Conservation (phyloP, 768 basidiomycete species). For the Amanita phalloides region DNA sequence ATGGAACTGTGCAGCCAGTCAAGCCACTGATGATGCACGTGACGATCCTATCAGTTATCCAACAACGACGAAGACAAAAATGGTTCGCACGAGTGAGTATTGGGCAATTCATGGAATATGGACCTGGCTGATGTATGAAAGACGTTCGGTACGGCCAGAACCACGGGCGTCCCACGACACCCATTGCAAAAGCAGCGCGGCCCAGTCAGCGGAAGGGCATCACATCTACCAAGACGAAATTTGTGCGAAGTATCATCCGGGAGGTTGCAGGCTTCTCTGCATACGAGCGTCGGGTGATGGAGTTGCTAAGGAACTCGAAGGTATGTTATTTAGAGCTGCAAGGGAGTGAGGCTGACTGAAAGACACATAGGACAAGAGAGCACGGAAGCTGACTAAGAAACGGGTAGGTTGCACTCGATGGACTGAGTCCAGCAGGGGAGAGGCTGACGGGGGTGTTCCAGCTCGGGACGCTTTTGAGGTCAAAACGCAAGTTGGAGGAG, state of each 20-base stretch:
- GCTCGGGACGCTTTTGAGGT: constrained; percentile 97
- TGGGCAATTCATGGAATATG: constrained; percentile 8
- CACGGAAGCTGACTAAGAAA: constrained; percentile 98
- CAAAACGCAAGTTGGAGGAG: constrained; percentile 99
- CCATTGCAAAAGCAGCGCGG: constrained; percentile 61
- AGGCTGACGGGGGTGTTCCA: constrained; percentile 18
- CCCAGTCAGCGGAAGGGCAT: constrained; percentile 92
- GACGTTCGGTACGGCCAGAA: constrained; percentile 81
- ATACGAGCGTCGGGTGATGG: constrained; percentile 97
- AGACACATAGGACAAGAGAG: constrained; percentile 84
- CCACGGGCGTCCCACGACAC: constrained; percentile 82
- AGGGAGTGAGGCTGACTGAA: not conserved
- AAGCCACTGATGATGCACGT: constrained; percentile 38
- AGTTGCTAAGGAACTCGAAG: constrained; percentile 96
- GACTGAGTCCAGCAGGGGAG: not conserved
- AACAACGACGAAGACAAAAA: constrained; percentile 29
- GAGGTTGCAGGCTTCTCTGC: constrained; percentile 98
- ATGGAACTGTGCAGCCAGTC: constrained; percentile 52
- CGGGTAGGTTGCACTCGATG: constrained; percentile 51
- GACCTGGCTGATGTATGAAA: constrained; percentile 18
- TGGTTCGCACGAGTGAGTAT: constrained; percentile 69
- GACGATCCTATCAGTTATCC: constrained; percentile 9
- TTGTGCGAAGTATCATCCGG: constrained; percentile 87
- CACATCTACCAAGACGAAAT: constrained; percentile 81
- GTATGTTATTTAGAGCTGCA: constrained; percentile 27